Base-by-base conservation (phyloP, 768 basidiomycete genomes). In the Collybia mongolica region DNA sequence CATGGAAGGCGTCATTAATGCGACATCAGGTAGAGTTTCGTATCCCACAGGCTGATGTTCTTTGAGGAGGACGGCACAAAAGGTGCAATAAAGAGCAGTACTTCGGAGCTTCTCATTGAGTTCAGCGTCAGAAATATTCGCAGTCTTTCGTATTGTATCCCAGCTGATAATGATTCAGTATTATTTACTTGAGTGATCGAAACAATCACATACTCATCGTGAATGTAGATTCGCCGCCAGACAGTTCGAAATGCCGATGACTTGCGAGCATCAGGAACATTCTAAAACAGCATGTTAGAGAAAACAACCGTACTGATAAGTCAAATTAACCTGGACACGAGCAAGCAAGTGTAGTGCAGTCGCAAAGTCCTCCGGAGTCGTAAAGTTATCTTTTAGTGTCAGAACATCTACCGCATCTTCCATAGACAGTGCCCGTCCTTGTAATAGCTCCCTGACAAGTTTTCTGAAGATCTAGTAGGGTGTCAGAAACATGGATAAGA, bases 151-250 rank as follows among this genome's bases (percentile, higher is more conserved):
- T 39, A 98, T 85, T 7, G 69, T 64, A 44, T 82, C 70, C 93
- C 94, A 98, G 63, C 93, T 95, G 40, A 39, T 35, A n/a, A 28
- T 19, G 50, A 17, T 51, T 22, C 39, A 22, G 40, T 22, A 43
- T 50, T 20, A 53, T 32, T 39, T 19, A 14, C 36, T 26, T 12
- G 19, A 35, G 35, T 14, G 22, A 49, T 17, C 9, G 38, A 40
- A 46, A 52, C 43, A 17, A 5, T 44, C 29, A 75, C 86, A 53
- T 66, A 96, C 94, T 97, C 82, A 64, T 98, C 93, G 44, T 91
- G 86, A 45, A 88, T 76, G 62, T 90, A 96, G 40, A 96, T 80
- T 24, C 95, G 76, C 29, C 95, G 80, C 95, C 95, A 98, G 14
- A 91, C 77, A 26, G 82, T 83, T 40, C 84, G 76, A 60, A 90